phyloP scores from a whole-genome alignment of 2,329 filamentous ascomycete genomes.

The Talaromyces pinophilus region DNA sequence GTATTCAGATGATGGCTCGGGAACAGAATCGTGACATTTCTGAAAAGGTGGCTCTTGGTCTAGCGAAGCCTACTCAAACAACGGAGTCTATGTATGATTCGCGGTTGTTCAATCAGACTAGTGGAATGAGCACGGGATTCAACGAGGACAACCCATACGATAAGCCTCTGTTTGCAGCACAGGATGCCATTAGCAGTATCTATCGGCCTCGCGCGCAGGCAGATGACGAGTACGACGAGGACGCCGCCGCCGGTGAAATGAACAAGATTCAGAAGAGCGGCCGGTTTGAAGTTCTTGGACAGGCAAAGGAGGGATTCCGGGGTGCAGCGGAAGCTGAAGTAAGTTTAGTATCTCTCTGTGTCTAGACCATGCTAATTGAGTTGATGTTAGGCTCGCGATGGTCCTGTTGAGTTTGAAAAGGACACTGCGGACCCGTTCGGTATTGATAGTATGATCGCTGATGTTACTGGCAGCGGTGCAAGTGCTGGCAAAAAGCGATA shows the following conservation, averaged over 20 bases:
- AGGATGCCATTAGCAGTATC: conserved; percentile 91
- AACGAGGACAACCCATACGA: conserved; percentile 98
- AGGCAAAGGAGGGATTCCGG: conserved; percentile 81
- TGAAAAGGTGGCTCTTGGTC: conserved; percentile 90
- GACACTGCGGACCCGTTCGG: conserved; percentile 86
- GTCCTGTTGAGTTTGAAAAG: conserved; percentile 95
- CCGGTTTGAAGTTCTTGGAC: conserved; percentile 85
- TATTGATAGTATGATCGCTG: conserved; percentile 88
- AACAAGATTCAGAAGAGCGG: conserved; percentile 82
- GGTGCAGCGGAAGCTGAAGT: conserved; percentile 78
- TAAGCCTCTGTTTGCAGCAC: conserved; percentile 92
- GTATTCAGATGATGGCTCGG: conserved; percentile 87
- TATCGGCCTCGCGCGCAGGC: conserved; percentile 76
- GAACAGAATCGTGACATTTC: conserved; percentile 97
- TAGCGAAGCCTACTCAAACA: conserved; percentile 91
- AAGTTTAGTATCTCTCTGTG: conserved; percentile 34
- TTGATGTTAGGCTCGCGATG: conserved; percentile 66
- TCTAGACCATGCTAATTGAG: conserved; percentile 1
- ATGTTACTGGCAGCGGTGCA: conserved; percentile 64
- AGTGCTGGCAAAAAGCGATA: conserved; percentile 53
- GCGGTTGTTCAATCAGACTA: conserved; percentile 88
- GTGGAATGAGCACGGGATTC: conserved; percentile 86
- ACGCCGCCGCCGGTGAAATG: conserved; percentile 78
- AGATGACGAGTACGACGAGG: conserved; percentile 74
- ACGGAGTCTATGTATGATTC: conserved; percentile 97